Evolutionary conservation across 192 early-diverging fungal species (phyloP), one percentile per base, ranked within the genome.

Genomic region (Coemansia sp.): DNA sequence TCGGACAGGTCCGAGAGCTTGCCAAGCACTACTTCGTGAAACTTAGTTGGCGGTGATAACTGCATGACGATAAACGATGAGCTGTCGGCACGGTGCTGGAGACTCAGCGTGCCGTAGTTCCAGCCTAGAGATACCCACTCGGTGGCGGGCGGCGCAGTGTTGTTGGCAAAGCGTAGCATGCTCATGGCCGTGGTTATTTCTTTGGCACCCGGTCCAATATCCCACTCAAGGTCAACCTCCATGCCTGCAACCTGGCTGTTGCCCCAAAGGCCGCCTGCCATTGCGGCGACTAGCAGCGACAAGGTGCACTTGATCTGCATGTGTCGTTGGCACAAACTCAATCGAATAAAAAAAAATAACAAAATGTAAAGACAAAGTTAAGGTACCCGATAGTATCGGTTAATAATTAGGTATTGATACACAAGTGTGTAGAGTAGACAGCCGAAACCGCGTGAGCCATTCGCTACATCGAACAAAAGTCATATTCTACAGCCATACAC

Each of bases 111-210:
- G 14, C 78, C 78, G 9, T 67, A 72, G 9, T 13, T 39, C 78
- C 78, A 81, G n/a, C 78, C 78, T 11, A 81, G 42, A 5, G 64
- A 39, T 9, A 73, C 43, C 78, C 78, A 81, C 44, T 81, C 78
- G 13, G 78, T 81, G 4, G 57, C 28, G 6, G 66, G 66, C 14
- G 78, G 78, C 55, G 74, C 64, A 0, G 73, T 75, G 38, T 73
- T 67, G 70, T 73, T 80, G 40, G 78, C 42, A 17, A 80, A 69
- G 6, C 78, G 78, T 39, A 80, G 42, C 3, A 80, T 40, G 21
- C 73, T 80, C 23, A 75, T 69, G 8, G 78, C 78, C 0, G 69
- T 66, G 13, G 78, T 66, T 13, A 80, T 69, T 6, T 44, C 57
- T 26, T 62, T 65, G 6, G 78, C 44, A 0, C 73, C 63, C 0